Conservation (phyloP, 768 basidiomycete genomes). For the Calocybe cyanea region DNA sequence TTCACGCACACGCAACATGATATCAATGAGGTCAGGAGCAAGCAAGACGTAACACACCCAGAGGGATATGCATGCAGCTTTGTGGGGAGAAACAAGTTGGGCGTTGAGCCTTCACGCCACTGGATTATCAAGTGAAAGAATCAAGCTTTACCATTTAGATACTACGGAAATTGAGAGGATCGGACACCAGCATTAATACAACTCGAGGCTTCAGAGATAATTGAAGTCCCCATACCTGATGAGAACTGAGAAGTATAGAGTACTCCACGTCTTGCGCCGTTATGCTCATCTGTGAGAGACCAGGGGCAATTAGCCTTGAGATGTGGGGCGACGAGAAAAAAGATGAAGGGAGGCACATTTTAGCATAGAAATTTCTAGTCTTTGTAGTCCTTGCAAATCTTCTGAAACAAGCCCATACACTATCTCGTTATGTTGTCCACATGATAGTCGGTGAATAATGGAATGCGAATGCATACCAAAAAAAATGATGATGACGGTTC, state of each 20-base stretch:
- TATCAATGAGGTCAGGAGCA: not conserved
- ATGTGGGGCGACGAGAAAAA: too few species aligned
- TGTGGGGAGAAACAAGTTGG: not conserved
- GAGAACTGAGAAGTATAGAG: not conserved
- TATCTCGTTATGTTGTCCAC: too few species aligned
- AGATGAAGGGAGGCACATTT: too few species aligned
- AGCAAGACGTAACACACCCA: not conserved
- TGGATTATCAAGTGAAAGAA: not conserved
- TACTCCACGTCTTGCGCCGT: not conserved
- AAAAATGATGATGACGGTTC: too few species aligned
- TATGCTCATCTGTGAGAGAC: too few species aligned
- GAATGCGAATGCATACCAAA: too few species aligned
- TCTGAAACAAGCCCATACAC: conserved; percentile 8
- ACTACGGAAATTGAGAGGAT: not conserved
- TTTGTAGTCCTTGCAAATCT: too few species aligned
- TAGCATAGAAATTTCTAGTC: too few species aligned
- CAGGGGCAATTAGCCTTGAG: too few species aligned
- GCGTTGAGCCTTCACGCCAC: not conserved
- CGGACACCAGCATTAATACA: too few species aligned
- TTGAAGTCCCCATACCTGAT: not conserved
- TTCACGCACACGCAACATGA: not conserved
- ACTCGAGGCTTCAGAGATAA: too few species aligned
- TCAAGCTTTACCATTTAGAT: not conserved
- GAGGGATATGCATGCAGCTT: not conserved
- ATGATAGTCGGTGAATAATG: too few species aligned